Evolutionary conservation across 768 basidiomycete species (phyloP).

Genomic region (Pleurotus tuber-regium): DNA sequence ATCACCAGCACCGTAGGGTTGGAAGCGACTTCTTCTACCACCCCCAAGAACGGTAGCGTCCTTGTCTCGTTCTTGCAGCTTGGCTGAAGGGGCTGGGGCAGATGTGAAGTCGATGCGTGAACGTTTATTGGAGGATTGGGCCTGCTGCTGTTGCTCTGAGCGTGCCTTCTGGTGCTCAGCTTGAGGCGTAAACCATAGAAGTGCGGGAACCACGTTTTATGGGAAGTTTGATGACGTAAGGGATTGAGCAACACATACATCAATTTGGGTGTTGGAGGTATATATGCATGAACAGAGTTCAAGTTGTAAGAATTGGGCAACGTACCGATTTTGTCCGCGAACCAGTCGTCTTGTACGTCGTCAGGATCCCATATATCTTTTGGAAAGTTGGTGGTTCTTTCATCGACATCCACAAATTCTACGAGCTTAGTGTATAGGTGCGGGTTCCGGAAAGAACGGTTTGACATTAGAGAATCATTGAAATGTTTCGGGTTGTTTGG

Average conservation of each 20-base stretch:
- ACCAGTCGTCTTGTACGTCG: constrained; percentile 66
- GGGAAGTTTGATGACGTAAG: constrained; percentile 1
- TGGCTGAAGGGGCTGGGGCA: constrained; percentile 12
- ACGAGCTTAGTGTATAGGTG: constrained; percentile 95
- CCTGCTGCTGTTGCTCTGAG: constrained; percentile 60
- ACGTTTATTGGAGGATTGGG: constrained; percentile 55
- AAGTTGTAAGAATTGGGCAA: constrained; percentile 15
- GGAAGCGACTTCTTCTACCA: constrained; percentile 1
- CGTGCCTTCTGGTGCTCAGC: constrained; percentile 62
- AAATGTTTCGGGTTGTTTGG: constrained; percentile 75
- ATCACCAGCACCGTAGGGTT: neutral
- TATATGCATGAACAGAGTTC: constrained; percentile 25
- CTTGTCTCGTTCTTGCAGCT: constrained; percentile 8
- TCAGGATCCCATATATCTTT: constrained; percentile 70
- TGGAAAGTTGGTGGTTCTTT: constrained; percentile 83
- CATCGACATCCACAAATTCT: constrained; percentile 90
- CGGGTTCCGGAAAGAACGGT: constrained; percentile 92
- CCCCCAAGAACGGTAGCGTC: constrained; percentile 1
- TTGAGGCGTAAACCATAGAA: constrained; percentile 30
- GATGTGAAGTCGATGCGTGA: constrained; percentile 61
- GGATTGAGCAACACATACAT: neutral
- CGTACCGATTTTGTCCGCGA: constrained; percentile 77
- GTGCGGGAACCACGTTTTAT: constrained; percentile 16
- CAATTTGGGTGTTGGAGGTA: constrained; percentile 9
- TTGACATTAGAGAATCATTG: constrained; percentile 93